phyloP scores from a whole-genome alignment of 1,284 basidiomycete species.

The Mrakiaceae sp. region DNA sequence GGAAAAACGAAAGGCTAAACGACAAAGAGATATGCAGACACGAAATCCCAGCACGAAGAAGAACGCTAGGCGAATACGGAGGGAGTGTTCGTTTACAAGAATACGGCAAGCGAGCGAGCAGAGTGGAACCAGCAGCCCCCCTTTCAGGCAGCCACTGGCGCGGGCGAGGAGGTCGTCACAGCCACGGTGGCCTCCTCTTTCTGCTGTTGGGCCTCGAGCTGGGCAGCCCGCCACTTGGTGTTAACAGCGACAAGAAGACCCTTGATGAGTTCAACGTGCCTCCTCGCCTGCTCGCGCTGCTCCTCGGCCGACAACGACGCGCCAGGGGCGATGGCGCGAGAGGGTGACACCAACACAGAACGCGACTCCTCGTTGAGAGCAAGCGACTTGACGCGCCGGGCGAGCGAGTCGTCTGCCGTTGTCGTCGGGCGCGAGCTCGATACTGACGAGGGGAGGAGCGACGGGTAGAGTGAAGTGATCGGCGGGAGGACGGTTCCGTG shows the following conservation, averaged over 20 bases:
- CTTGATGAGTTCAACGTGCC: constrained; percentile 16
- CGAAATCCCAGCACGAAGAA: too few relatives aligned
- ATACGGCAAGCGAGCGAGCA: too few relatives aligned
- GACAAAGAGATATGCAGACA: too few relatives aligned
- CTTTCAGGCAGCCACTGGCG: too few relatives aligned
- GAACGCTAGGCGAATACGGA: too few relatives aligned
- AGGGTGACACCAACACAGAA: not conserved
- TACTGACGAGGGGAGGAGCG: not conserved
- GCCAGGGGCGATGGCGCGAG: not conserved
- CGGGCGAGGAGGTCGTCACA: too few relatives aligned
- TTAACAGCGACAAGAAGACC: constrained; percentile 11
- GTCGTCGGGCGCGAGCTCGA: not conserved
- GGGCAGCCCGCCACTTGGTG: not conserved
- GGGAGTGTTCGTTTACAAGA: too few relatives aligned
- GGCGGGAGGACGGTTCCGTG: not conserved
- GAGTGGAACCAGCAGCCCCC: too few relatives aligned
- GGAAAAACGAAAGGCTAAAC: too few relatives aligned
- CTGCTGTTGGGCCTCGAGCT: not conserved
- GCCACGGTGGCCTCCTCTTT: not conserved
- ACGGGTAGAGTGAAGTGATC: constrained; percentile 11
- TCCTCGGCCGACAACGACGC: not conserved
- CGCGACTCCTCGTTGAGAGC: not conserved
- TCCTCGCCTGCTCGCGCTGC: not conserved
- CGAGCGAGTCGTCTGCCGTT: not conserved
- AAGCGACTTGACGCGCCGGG: not conserved